phyloP scores from a whole-genome alignment of 768 basidiomycete species.

The Suillus discolor region DNA sequence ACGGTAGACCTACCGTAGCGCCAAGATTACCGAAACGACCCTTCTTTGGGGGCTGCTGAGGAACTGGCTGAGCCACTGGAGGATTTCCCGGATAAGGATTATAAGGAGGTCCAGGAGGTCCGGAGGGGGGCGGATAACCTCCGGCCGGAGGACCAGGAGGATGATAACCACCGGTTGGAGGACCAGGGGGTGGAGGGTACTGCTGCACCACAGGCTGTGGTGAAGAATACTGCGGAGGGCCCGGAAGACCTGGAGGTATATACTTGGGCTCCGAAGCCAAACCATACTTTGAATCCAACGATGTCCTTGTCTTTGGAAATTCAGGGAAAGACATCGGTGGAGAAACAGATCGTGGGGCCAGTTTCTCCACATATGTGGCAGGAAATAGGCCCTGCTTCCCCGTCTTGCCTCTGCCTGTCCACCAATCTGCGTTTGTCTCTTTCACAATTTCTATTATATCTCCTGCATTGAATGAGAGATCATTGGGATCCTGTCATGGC shows the following conservation, averaged over 20 bases:
- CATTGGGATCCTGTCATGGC: conserved; percentile 63
- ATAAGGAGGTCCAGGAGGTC: conserved; percentile 17
- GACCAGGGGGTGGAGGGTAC: conserved; percentile 17
- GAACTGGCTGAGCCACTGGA: conserved; percentile 37
- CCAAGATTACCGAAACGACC: conserved; percentile 43
- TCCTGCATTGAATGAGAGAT: conserved; percentile 73
- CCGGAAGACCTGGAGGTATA: conserved; percentile 1
- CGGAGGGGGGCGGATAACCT: conserved; percentile 17
- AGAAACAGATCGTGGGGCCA: conserved; percentile 18
- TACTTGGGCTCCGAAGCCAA: conserved; percentile 15
- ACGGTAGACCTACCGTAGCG: conserved; percentile 31
- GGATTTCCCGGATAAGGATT: conserved; percentile 23
- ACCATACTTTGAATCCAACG: conserved; percentile 11
- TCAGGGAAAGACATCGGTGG: conserved; percentile 25
- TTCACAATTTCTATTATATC: conserved; percentile 80
- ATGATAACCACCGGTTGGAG: conserved; percentile 14
- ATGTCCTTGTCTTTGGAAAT: conserved; percentile 20
- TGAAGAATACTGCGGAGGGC: conserved; percentile 16
- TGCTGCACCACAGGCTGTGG: background rate
- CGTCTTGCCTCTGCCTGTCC: conserved; percentile 67
- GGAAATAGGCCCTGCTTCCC: conserved; percentile 79
- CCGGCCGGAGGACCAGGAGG: conserved; percentile 9
- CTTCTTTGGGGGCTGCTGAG: conserved; percentile 35
- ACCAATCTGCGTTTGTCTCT: conserved; percentile 91
- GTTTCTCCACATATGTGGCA: conserved; percentile 70